These are phyloP conservation scores for Russula ochroleuca DNA, from an alignment of 768 basidiomycete genomes.

Conservation along the genomic window DNA sequence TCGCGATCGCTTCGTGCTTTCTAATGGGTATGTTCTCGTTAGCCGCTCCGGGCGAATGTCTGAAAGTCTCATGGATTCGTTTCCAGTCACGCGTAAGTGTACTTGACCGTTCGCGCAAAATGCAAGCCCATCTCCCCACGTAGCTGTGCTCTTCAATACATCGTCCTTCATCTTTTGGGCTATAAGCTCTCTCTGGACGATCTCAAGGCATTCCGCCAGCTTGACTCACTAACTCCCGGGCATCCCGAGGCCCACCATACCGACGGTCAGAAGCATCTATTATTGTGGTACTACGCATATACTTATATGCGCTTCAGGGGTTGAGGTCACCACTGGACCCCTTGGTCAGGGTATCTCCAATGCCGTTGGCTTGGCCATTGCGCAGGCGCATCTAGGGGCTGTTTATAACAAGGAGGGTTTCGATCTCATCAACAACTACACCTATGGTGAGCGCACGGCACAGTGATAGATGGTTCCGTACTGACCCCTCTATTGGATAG, in stretches of 20 bases:
- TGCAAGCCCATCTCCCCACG: neutral
- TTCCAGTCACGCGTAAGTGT: conserved; percentile 67
- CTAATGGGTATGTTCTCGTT: conserved; percentile 68
- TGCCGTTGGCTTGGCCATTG: conserved; percentile 90
- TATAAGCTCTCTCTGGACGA: conserved; percentile 92
- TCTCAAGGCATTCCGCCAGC: conserved; percentile 87
- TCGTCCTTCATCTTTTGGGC: conserved; percentile 84
- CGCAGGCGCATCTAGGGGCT: conserved; percentile 87
- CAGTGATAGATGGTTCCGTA: conserved; percentile 2
- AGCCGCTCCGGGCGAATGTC: neutral
- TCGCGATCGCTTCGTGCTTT: conserved; percentile 94
- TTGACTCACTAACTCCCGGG: conserved; percentile 87
- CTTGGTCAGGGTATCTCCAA: conserved; percentile 94
- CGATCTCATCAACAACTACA: conserved; percentile 78
- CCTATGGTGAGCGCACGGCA: conserved; percentile 60
- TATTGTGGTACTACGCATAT: conserved; percentile 17
- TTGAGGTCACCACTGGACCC: conserved; percentile 94
- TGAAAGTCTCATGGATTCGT: conserved; percentile 21
- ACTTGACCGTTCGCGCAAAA: neutral
- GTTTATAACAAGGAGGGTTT: conserved; percentile 85
- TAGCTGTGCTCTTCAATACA: conserved; percentile 92
- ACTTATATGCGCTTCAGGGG: conserved; percentile 39
- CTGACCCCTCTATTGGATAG: conserved; percentile 38
- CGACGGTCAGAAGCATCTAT: conserved; percentile 41
- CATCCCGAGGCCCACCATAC: conserved; percentile 81